These are phyloP conservation scores for Abortiporus biennis DNA, from an alignment of 1,284 basidiomycete species.

Conservation along the genomic window DNA sequence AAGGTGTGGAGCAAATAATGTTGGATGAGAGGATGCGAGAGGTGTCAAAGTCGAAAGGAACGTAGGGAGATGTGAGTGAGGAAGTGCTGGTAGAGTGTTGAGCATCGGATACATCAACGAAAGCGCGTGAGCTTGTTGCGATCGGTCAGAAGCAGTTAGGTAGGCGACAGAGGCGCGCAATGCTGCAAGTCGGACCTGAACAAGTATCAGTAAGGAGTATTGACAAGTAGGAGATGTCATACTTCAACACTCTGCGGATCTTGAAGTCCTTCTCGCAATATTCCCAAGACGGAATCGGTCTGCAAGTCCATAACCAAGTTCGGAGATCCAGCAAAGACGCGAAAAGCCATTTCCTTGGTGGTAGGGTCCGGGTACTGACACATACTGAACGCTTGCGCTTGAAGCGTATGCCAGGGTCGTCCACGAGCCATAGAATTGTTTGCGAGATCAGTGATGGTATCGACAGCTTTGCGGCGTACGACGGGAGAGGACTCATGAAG, in stretches of 20 bases:
- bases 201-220: background rate
- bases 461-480: conserved; percentile 65
- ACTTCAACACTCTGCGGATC: conserved; percentile 60
- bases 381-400: conserved; percentile 65
- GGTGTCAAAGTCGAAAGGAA: conserved; percentile 70
- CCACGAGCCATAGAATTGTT: conserved; percentile 68
- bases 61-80: conserved; percentile 47
- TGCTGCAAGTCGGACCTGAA: conserved; percentile 52
- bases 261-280: conserved; percentile 59
- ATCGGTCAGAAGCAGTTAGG: conserved; percentile 47
- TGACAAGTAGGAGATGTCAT: conserved; percentile 16
- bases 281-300: conserved; percentile 53
- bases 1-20: conserved; percentile 64
- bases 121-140: conserved; percentile 50
- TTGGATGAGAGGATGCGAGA: conserved; percentile 58
- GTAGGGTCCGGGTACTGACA: conserved; percentile 35
- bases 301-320: conserved; percentile 70
- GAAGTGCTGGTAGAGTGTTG: conserved; percentile 52
- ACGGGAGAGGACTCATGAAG: conserved; percentile 47
- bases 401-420: conserved; percentile 72
- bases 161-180: conserved; percentile 60
- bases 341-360: conserved; percentile 52
- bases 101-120: conserved; percentile 61
- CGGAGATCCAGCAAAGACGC: conserved; percentile 63
- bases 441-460: conserved; percentile 68